These are phyloP conservation scores for Ascochyta viciae-villosae DNA, from an alignment of 2,329 filamentous ascomycete species.

Conservation along the genomic window DNA sequence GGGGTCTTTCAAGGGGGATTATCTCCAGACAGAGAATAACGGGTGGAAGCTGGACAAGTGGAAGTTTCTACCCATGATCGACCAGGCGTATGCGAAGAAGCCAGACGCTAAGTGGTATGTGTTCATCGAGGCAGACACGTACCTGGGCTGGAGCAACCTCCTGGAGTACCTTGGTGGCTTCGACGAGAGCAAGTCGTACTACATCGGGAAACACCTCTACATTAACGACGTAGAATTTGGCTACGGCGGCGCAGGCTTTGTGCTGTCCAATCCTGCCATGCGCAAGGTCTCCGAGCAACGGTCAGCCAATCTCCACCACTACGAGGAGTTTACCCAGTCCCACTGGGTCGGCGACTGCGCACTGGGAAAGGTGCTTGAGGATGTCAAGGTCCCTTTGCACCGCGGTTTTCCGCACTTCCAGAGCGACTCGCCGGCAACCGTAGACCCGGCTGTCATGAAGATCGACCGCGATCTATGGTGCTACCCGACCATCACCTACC, in stretches of 20 bases:
- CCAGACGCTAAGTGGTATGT: conserved; percentile 49
- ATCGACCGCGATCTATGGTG: conserved; percentile 53
- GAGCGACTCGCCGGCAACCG: conserved; percentile 52
- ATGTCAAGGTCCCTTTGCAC: conserved; percentile 45
- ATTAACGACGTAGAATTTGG: conserved; percentile 55
- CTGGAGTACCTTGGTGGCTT: conserved; percentile 51
- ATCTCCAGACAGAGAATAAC: conserved; percentile 43
- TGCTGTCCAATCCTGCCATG: conserved; percentile 53
- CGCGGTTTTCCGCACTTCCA: conserved; percentile 55
- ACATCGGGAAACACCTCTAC: conserved; percentile 54
- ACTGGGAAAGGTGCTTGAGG: conserved; percentile 47
- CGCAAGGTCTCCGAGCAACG: conserved; percentile 43
- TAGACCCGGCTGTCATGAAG: conserved; percentile 48
- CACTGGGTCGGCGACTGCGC: conserved; percentile 52
- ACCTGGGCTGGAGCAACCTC: conserved; percentile 48
- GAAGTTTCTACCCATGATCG: conserved; percentile 65
- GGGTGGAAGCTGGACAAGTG: conserved; percentile 66
- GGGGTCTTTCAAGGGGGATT: conserved; percentile 45
- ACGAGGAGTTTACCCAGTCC: conserved; percentile 46
- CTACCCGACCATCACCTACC: conserved; percentile 51
- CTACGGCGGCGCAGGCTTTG: conserved; percentile 55
- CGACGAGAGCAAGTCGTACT: conserved; percentile 49
- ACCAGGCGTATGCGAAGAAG: conserved; percentile 53
- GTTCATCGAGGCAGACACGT: conserved; percentile 50
- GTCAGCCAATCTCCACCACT: conserved; percentile 38